Percentiles rank a stretch among this genome's conserved stretches.
Conservation (phyloP, 2,329 filamentous ascomycete genomes). For the Neocucurbitaria cava region DNA sequence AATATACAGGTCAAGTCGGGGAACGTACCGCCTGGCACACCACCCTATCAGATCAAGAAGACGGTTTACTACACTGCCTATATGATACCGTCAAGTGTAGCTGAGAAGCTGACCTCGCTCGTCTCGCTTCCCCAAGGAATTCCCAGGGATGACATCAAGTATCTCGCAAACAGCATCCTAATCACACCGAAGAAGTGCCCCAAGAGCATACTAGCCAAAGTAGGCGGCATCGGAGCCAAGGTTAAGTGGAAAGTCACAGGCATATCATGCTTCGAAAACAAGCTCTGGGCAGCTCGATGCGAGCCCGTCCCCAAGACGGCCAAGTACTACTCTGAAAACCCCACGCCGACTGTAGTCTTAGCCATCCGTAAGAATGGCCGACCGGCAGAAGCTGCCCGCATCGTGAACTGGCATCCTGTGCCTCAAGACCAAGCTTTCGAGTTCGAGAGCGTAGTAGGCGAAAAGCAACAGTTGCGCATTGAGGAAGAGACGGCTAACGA, state of each 20-base stretch:
- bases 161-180: constrained; percentile 87
- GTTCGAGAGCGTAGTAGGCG: constrained; percentile 84
- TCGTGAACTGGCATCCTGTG: constrained; percentile 83
- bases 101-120: constrained; percentile 74
- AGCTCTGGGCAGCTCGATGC: constrained; percentile 85
- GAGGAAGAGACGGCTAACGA: constrained; percentile 71
- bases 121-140: constrained; percentile 68
- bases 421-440: constrained; percentile 72
- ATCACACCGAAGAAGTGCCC: constrained; percentile 82
- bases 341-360: constrained; percentile 79
- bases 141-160: constrained; percentile 75
- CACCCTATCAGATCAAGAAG: constrained; percentile 76
- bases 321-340: constrained; percentile 78
- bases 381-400: constrained; percentile 80
- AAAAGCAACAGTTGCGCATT: constrained; percentile 83
- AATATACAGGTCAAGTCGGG: constrained; percentile 66
- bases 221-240: constrained; percentile 85
- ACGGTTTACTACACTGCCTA: constrained; percentile 93
- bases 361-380: constrained; percentile 77
- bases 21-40: constrained; percentile 54
- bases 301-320: constrained; percentile 71
- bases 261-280: constrained; percentile 76
- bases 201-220: constrained; percentile 75
- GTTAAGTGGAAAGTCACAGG: constrained; percentile 85
- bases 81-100: constrained; percentile 75